A percentile compares a stretch with the other conserved stretches of the same genome.
These are phyloP conservation scores for Kodamaea plutei DNA, from an alignment of 1,139 yeast species.

Conservation along the genomic window DNA sequence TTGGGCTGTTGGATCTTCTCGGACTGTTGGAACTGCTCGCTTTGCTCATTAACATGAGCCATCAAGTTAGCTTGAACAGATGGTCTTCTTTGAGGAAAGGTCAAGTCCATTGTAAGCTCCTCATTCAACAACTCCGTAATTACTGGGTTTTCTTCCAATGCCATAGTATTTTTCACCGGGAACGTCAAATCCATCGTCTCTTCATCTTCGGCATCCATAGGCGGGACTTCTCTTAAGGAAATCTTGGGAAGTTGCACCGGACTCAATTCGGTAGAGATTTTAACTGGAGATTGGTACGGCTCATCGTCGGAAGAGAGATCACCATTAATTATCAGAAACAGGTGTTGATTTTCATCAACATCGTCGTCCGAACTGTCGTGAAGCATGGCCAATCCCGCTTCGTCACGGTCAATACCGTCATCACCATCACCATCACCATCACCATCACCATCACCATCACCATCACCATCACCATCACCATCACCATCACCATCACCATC, in stretches of 20 bases:
- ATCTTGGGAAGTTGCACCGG: slow-evolving; percentile 7
- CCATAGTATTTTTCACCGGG: slow-evolving; percentile 7
- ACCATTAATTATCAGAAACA: background rate
- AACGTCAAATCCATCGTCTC: slow-evolving; percentile 14
- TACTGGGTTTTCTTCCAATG: slow-evolving; percentile 1
- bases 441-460: slow-evolving; percentile 1
- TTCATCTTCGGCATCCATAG: slow-evolving; percentile 8
- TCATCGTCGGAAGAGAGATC: background rate
- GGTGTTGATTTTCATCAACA: slow-evolving; percentile 2
- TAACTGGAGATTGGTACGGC: slow-evolving; percentile 2
- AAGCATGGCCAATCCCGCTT: slow-evolving; percentile 10
- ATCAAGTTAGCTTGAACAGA: background rate
- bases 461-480: background rate
- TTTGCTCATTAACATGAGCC: background rate
- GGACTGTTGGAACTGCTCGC: background rate
- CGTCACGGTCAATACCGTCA: slow-evolving; percentile 1
- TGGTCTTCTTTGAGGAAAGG: background rate
- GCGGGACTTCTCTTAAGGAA: slow-evolving; percentile 3
- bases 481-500: too few species aligned
- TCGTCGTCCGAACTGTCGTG: slow-evolving; percentile 14
- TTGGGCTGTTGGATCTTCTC: background rate
- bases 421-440: background rate
- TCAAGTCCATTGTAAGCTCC: slow-evolving; percentile 3
- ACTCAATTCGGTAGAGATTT: slow-evolving; percentile 6
- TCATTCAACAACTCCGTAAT: slow-evolving; percentile 3